Percentiles rank a stretch among this genome's conserved stretches.
These are phyloP conservation scores for Styphnolobium japonicum DNA, from an alignment of 306 rosid genomes.

Conservation along the genomic window DNA sequence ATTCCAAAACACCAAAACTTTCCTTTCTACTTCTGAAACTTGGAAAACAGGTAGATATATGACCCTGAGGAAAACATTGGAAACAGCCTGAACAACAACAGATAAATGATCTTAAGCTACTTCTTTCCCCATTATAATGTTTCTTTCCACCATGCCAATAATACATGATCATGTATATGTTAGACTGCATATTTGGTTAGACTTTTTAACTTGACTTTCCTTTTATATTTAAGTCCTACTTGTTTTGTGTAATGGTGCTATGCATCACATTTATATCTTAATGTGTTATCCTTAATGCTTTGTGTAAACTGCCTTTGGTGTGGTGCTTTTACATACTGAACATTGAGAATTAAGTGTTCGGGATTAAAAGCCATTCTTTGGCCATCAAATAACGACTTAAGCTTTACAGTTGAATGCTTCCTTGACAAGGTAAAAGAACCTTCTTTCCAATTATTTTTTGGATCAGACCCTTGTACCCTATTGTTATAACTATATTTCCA, in stretches of 20 bases:
- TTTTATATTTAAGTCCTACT: not conserved
- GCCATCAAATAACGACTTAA: not conserved
- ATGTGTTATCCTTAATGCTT: not conserved
- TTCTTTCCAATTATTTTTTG: not conserved
- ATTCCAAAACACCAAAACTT: no score
- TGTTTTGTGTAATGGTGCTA: not conserved
- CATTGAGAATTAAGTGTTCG: not conserved
- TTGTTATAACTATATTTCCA: not conserved
- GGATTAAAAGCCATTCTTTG: not conserved
- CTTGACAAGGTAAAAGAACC: not conserved
- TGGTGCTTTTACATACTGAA: not conserved
- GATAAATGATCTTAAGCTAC: no score
- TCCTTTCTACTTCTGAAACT: no score
- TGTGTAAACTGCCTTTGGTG: not conserved
- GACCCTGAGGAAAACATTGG: no score
- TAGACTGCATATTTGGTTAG: no score
- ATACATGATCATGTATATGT: no score
- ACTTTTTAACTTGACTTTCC: no score
- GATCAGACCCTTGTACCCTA: not conserved
- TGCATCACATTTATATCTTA: not conserved
- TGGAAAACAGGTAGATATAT: no score
- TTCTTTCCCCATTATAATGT: no score
- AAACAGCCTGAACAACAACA: no score
- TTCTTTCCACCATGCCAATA: no score
- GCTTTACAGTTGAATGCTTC: not conserved